Conservation (phyloP, 257 asterid species). For the Solanum peruvianum region DNA sequence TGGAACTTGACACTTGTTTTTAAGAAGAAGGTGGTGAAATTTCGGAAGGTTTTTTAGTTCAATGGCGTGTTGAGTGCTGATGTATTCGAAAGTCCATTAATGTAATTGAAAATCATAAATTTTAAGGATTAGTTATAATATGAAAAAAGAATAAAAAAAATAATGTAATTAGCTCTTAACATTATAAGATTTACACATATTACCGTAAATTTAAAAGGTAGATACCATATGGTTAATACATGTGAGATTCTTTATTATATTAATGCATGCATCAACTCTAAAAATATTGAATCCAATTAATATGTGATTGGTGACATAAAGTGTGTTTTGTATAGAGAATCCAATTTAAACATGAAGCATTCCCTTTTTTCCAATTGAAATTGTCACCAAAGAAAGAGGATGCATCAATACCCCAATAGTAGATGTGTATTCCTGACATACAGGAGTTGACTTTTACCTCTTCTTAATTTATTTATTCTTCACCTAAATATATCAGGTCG, state of each 20-base stretch:
- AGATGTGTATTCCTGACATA: not conserved
- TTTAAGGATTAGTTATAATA: not conserved
- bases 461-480: not conserved
- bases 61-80: not conserved
- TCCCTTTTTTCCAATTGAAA: not conserved
- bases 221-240: not conserved
- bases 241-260: not conserved
- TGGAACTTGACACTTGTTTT: not conserved
- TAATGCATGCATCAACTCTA: not conserved
- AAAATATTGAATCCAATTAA: not conserved
- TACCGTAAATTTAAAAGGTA: not conserved
- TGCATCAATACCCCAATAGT: not conserved
- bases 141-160: not conserved
- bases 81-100: not conserved
- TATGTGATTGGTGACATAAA: not conserved
- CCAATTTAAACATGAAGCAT: not conserved
- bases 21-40: not conserved
- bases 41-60: not conserved
- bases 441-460: not conserved
- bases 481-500: not conserved
- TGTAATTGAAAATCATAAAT: too few species aligned
- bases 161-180: too few species aligned
- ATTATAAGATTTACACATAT: too few species aligned
- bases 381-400: not conserved
- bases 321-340: not conserved